Percentiles rank a stretch among this genome's conserved stretches.
Evolutionary conservation across 495 filamentous ascomycete genomes (phyloP).

Genomic region (Trichoderma gamsii): DNA sequence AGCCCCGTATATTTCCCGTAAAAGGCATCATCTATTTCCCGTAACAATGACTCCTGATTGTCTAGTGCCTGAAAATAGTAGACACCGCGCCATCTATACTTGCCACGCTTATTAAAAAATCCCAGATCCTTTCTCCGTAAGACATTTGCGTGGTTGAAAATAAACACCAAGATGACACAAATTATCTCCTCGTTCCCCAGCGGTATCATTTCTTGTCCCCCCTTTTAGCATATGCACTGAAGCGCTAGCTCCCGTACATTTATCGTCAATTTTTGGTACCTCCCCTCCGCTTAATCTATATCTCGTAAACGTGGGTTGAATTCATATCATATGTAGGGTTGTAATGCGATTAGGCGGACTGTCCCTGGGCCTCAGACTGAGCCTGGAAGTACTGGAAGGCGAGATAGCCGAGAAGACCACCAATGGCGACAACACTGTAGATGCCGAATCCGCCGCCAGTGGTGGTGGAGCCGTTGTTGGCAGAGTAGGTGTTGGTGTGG

Average conservation of each 20-base stretch:
- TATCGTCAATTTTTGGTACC: not conserved
- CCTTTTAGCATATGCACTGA: not conserved
- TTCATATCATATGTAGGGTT: not conserved
- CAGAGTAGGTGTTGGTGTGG: slow-evolving; percentile 36
- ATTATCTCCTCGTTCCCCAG: not conserved
- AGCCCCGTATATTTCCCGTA: not conserved
- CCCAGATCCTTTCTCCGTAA: not conserved
- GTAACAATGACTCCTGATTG: slow-evolving; percentile 7
- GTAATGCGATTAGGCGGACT: not conserved
- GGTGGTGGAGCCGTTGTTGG: slow-evolving; percentile 43
- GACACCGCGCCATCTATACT: slow-evolving; percentile 9
- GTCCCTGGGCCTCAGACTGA: not conserved
- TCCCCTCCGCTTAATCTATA: not conserved
- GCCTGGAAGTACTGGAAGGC: slow-evolving; percentile 81
- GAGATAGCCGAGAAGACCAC: slow-evolving; percentile 68
- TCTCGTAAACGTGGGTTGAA: not conserved
- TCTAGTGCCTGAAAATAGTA: slow-evolving; percentile 1
- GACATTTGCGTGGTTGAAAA: not conserved
- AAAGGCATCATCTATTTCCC: slow-evolving; percentile 12
- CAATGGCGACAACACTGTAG: slow-evolving; percentile 76
- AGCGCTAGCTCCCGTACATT: not conserved
- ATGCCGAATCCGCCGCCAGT: slow-evolving; percentile 67
- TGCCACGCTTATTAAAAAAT: slow-evolving; percentile 4
- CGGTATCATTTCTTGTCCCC: not conserved
- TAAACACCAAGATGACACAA: not conserved